These are phyloP conservation scores for Pestalotiopsis sp. DNA, from an alignment of 2,329 filamentous ascomycete genomes.

Conservation along the genomic window DNA sequence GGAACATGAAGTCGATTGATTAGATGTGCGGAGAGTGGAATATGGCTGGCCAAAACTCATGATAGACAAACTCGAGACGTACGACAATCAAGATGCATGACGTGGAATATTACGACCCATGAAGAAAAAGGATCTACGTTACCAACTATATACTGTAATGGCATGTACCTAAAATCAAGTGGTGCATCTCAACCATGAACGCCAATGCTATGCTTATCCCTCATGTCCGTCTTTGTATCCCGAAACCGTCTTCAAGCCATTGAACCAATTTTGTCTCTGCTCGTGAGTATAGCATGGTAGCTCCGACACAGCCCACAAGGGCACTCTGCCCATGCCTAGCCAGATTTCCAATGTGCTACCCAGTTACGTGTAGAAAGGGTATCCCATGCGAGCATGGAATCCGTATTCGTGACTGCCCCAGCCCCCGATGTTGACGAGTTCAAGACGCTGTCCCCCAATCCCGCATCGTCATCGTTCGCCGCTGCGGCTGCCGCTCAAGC, in stretches of 20 bases:
- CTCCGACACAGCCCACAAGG: not conserved
- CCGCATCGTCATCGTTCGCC: too few relatives aligned
- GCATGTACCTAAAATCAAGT: not conserved
- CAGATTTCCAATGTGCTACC: not conserved
- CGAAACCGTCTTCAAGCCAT: not conserved
- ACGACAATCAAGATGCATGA: constrained; percentile 7
- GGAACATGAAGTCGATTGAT: not conserved
- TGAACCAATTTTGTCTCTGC: not conserved
- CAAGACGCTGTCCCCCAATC: not conserved
- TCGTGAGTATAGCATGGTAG: not conserved
- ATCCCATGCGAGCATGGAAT: not conserved
- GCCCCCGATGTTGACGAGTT: not conserved
- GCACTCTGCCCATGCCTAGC: not conserved
- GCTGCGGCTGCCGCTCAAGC: not conserved
- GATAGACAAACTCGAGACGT: constrained; percentile 2
- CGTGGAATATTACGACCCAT: not conserved
- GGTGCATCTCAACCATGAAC: constrained; percentile 25
- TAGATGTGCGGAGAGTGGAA: constrained; percentile 3
- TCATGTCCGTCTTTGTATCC: not conserved
- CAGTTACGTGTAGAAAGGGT: not conserved
- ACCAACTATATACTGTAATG: constrained; percentile 11
- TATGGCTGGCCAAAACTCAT: constrained; percentile 8
- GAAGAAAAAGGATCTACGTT: not conserved
- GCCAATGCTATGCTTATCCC: constrained; percentile 36
- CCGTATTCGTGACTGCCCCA: not conserved